phyloP scores from a whole-genome alignment of 139 green algal species.

The Chlorella sp. region DNA sequence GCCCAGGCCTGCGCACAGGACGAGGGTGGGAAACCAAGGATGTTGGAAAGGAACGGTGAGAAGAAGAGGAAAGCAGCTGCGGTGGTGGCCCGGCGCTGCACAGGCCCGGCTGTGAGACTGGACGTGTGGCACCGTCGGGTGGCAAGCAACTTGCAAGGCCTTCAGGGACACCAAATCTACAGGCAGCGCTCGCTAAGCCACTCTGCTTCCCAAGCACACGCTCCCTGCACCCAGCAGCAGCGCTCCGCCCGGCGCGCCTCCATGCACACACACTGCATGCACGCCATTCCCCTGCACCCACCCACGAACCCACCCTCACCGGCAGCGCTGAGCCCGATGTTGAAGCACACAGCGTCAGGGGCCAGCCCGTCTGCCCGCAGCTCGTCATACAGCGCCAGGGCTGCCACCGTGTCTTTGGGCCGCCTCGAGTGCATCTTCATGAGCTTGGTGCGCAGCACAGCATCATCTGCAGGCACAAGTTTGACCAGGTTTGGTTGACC shows the following conservation, averaged over 20 bases:
- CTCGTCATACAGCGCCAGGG: conserved; percentile 56
- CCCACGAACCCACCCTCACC: conserved; percentile 2
- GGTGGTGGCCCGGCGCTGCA: too few relatives aligned
- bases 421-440: conserved; percentile 50
- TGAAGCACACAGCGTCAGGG: conserved; percentile 59
- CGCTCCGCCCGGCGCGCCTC: neutral
- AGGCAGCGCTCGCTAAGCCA: too few relatives aligned
- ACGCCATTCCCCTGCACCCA: neutral
- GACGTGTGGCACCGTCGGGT: too few relatives aligned
- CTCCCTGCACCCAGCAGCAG: neutral
- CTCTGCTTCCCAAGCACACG: neutral
- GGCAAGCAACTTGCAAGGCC: too few relatives aligned
- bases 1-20: neutral
- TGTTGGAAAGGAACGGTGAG: neutral
- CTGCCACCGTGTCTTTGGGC: neutral
- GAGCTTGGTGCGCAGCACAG: conserved; percentile 49
- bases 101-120: too few relatives aligned
- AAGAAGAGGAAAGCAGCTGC: neutral
- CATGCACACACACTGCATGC: neutral
- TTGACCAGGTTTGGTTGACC: too few relatives aligned
- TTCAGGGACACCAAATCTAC: too few relatives aligned
- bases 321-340: conserved; percentile 56
- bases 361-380: conserved; percentile 38
- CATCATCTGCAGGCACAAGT: neutral
- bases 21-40: neutral